These are phyloP conservation scores for Leptoxyphium fumago DNA, from an alignment of 2,329 filamentous ascomycete genomes.

Conservation along the genomic window DNA sequence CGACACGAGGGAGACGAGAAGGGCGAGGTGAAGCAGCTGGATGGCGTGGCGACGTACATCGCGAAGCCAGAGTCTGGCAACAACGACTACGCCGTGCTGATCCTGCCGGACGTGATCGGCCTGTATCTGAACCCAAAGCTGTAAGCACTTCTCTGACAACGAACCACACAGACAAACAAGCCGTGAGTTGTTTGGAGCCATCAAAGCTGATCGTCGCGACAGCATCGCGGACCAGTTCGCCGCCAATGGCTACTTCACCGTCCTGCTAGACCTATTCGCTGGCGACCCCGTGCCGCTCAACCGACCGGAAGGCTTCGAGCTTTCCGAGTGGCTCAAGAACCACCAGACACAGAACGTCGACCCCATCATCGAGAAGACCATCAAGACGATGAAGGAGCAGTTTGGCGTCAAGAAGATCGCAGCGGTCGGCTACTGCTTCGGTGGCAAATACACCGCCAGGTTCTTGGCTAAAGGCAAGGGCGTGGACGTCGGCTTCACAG, in stretches of 20 bases:
- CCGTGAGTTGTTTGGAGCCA: neutral
- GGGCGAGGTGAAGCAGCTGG: slow-evolving; percentile 20
- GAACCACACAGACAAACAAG: neutral
- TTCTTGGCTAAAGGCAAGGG: slow-evolving; percentile 41
- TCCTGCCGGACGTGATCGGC: slow-evolving; percentile 45
- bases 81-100: slow-evolving; percentile 41
- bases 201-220: neutral
- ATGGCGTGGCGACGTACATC: slow-evolving; percentile 37
- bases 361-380: slow-evolving; percentile 34
- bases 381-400: slow-evolving; percentile 33
- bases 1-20: slow-evolving; percentile 21
- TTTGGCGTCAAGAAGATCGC: slow-evolving; percentile 34
- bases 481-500: slow-evolving; percentile 55
- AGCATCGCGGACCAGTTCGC: slow-evolving; percentile 60
- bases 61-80: slow-evolving; percentile 36
- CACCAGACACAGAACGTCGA: slow-evolving; percentile 34
- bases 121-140: slow-evolving; percentile 36
- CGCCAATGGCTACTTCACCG: slow-evolving; percentile 53
- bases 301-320: slow-evolving; percentile 32
- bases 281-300: slow-evolving; percentile 47
- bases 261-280: slow-evolving; percentile 58
- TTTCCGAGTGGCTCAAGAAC: slow-evolving; percentile 34
- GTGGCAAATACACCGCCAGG: slow-evolving; percentile 44
- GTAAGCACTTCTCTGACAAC: slow-evolving; percentile 11
- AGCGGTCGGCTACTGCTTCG: slow-evolving; percentile 36